Evolutionary conservation across 495 filamentous ascomycete species (phyloP).

Genomic region (Annulohypoxylon moriforme): DNA sequence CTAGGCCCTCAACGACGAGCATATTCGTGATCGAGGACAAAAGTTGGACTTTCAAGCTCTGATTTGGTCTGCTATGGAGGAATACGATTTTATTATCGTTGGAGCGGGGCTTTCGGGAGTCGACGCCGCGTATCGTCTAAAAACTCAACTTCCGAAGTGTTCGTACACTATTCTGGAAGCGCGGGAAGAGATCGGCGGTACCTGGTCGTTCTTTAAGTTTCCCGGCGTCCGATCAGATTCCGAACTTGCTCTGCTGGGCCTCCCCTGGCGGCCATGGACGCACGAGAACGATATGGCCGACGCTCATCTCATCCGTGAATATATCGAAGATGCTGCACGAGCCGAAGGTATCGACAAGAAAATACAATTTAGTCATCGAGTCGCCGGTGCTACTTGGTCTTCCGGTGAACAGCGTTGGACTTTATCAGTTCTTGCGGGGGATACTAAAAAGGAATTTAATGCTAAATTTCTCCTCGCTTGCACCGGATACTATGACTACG

Average conservation of each 20-base stretch:
- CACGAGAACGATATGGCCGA: slow-evolving; percentile 69
- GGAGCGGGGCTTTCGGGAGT: slow-evolving; percentile 82
- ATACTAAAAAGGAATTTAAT: slow-evolving; percentile 56
- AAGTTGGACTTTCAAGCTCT: not conserved
- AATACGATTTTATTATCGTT: slow-evolving; percentile 72
- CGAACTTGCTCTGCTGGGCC: slow-evolving; percentile 73
- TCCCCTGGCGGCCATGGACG: slow-evolving; percentile 75
- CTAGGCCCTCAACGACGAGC: not conserved
- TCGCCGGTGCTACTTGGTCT: slow-evolving; percentile 68
- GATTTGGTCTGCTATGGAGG: slow-evolving; percentile 10
- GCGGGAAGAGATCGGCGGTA: slow-evolving; percentile 71
- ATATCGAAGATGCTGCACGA: slow-evolving; percentile 71
- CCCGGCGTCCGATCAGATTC: slow-evolving; percentile 76
- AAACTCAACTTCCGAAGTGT: slow-evolving; percentile 66
- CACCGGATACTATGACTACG: slow-evolving; percentile 76
- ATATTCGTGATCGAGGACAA: not conserved
- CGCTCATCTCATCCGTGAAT: slow-evolving; percentile 67
- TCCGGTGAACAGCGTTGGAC: slow-evolving; percentile 70
- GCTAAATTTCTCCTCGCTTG: slow-evolving; percentile 69
- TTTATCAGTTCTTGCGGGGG: slow-evolving; percentile 59
- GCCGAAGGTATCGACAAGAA: slow-evolving; percentile 72
- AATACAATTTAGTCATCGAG: slow-evolving; percentile 69
- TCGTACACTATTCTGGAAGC: slow-evolving; percentile 72
- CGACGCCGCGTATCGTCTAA: slow-evolving; percentile 77
- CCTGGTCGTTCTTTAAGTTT: slow-evolving; percentile 79